These are phyloP conservation scores for Bromus sterilis DNA, from an alignment of 176 grass and related monocot species.

Conservation along the genomic window DNA sequence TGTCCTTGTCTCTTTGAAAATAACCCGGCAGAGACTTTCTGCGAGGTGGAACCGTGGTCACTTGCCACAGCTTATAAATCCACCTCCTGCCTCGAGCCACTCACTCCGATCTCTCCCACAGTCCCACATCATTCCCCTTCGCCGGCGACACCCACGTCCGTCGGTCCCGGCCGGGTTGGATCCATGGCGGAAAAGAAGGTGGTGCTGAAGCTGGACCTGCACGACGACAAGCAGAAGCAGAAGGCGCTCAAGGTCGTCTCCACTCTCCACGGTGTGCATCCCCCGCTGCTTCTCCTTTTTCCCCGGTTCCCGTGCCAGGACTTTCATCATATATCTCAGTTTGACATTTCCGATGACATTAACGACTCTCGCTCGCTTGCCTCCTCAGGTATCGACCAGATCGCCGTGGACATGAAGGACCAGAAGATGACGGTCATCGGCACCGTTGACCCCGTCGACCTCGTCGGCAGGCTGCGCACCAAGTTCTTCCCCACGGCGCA, in stretches of 20 bases:
- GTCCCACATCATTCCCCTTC: too few relatives aligned
- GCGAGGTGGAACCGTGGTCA: too few relatives aligned
- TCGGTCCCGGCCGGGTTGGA: neutral
- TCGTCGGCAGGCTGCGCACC: conserved; percentile 45
- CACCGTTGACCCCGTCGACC: conserved; percentile 43
- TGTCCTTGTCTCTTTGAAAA: too few relatives aligned
- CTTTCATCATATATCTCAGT: neutral
- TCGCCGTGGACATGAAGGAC: conserved; percentile 60
- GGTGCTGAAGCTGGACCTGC: conserved; percentile 75
- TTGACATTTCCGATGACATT: neutral
- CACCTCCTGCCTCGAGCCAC: too few relatives aligned
- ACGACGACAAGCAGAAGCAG: conserved; percentile 76
- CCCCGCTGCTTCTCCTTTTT: neutral
- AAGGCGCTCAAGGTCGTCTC: conserved; percentile 66
- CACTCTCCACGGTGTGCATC: conserved; percentile 34
- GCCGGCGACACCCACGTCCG: too few relatives aligned
- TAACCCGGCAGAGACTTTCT: too few relatives aligned
- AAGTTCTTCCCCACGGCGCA: neutral
- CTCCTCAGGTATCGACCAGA: conserved; percentile 47
- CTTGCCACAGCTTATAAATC: too few relatives aligned
- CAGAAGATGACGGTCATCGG: conserved; percentile 68
- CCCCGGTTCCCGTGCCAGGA: neutral
- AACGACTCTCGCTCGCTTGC: too few relatives aligned
- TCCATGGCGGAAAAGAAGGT: neutral
- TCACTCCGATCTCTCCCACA: too few relatives aligned